Evolutionary conservation across 2,329 filamentous ascomycete genomes (phyloP), one percentile per base, ranked within the genome.

Genomic region (Fusarium beomiforme): DNA sequence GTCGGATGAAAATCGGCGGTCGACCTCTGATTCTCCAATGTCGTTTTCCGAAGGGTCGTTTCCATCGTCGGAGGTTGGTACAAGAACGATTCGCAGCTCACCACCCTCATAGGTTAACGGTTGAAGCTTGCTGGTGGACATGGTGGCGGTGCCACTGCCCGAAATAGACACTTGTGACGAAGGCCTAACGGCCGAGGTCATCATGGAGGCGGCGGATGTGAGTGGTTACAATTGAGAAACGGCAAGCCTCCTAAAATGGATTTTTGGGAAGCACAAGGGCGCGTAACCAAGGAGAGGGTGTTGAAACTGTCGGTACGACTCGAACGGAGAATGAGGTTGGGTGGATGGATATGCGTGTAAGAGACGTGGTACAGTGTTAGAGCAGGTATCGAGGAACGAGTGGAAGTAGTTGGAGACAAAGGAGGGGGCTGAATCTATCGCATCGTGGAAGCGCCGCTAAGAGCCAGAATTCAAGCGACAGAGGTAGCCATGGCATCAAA

Each of bases 81-180:
- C 72, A 29, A 80, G 73, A 31, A 78, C 76, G 29, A 79, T 77
- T 63, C 77, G 78, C 13, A 79, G 70, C 37, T 74, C 76, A 31
- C 70, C 74, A 23, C 74, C 74, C 50, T 71, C 65, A 29, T 76
- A 78, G 53, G 75, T 75, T 43, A 80, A 71, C 39, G 78, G 77
- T 34, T 77, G 77, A 31, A 79, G 72, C 39, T 74, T 75, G 55
- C 69, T 74, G 39, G 74, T 72, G 36, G 77, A 72, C 78, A 80
- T 79, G 31, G 75, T 76, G 61, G 75, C 62, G 39, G 73, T 75
- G 69, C 72, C 65, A 50, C 65, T 69, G 62, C 69, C 68, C 53
- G 66, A 67, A 55, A 76, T 65, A 58, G 72, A 73, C 50, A 75
- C 47, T 56, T 76, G 71, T 49, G 75, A 75, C 49, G 68, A 59